Conservation (phyloP, 805 yeast species). For the Yamadazyma nakazawae region DNA sequence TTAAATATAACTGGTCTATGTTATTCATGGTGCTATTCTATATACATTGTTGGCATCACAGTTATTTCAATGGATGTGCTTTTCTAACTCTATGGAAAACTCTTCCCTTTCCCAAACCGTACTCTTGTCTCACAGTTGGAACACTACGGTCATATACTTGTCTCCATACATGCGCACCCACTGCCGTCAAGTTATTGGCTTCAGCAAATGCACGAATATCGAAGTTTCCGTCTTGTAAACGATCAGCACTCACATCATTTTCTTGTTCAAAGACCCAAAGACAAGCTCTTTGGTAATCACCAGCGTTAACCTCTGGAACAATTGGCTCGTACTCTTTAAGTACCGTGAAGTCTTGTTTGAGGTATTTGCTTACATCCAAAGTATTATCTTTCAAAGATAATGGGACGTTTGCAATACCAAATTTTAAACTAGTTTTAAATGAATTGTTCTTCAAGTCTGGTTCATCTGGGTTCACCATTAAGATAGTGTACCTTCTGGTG, state of each 20-base stretch:
- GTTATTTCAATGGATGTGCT: slow-evolving; percentile 19
- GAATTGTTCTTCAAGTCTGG: slow-evolving; percentile 73
- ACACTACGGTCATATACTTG: slow-evolving; percentile 77
- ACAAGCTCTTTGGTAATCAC: slow-evolving; percentile 73
- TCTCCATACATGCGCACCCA: slow-evolving; percentile 94
- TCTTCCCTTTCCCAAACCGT: slow-evolving; percentile 71
- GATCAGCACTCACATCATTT: slow-evolving; percentile 15
- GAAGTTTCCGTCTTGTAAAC: slow-evolving; percentile 34
- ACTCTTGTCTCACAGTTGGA: slow-evolving; percentile 60
- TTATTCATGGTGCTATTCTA: not conserved
- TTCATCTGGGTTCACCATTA: slow-evolving; percentile 87
- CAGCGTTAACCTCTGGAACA: slow-evolving; percentile 80
- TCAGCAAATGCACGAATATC: slow-evolving; percentile 69
- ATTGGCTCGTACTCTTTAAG: slow-evolving; percentile 73
- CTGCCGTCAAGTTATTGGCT: slow-evolving; percentile 56
- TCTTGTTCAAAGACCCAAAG: slow-evolving; percentile 88
- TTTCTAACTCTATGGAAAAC: slow-evolving; percentile 67
- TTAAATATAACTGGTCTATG: not conserved
- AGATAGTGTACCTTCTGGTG: slow-evolving; percentile 63
- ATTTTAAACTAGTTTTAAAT: slow-evolving; percentile 68
- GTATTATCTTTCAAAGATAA: slow-evolving; percentile 56
- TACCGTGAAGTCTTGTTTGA: slow-evolving; percentile 29
- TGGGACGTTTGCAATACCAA: slow-evolving; percentile 70
- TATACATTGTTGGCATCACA: not conserved
- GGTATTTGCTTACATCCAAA: slow-evolving; percentile 44